Evolutionary conservation across 371 early-diverging fungal genomes (phyloP).

Genomic region (Blastocladiella emersonii): DNA sequence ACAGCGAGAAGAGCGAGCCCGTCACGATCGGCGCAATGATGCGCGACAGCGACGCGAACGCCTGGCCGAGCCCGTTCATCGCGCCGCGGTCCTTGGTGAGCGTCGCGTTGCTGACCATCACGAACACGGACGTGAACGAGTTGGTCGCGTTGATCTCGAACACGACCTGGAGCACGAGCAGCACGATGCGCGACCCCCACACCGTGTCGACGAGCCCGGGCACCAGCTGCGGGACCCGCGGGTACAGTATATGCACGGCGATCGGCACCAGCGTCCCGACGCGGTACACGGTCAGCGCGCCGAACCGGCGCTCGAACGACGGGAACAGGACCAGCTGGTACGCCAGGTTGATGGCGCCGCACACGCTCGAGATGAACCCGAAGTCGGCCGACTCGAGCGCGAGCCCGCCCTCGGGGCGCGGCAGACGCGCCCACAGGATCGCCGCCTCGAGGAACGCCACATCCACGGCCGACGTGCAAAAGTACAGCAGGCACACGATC

Average conservation of each 20-base stretch:
- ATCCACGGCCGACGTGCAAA: neutral
- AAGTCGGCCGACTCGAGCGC: slow-evolving; percentile 9
- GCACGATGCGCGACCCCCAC: neutral
- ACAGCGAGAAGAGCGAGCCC: slow-evolving; percentile 15
- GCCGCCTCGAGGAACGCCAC: neutral
- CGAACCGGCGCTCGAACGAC: neutral
- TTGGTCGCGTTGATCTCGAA: slow-evolving; percentile 5
- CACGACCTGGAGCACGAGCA: slow-evolving; percentile 8
- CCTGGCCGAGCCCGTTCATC: slow-evolving; percentile 14
- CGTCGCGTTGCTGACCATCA: slow-evolving; percentile 14
- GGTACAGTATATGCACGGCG: neutral
- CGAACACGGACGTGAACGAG: slow-evolving; percentile 15
- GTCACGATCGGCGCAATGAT: slow-evolving; percentile 8
- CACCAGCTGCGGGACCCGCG: neutral
- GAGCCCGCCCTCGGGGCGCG: slow-evolving; percentile 9
- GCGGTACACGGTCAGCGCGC: too few species aligned
- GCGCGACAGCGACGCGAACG: slow-evolving; percentile 10
- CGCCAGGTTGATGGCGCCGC: slow-evolving; percentile 11
- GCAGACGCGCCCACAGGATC: slow-evolving; percentile 11
- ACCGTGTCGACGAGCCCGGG: too few species aligned
- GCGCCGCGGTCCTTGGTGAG: slow-evolving; percentile 9
- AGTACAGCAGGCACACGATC: neutral
- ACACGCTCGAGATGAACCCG: slow-evolving; percentile 12
- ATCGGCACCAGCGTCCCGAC: slow-evolving; percentile 9
- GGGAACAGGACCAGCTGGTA: slow-evolving; percentile 17